Percentiles rank a stretch among this genome's conserved stretches.
Conservation (phyloP, 352 stramenopile species). For the Pythium periplocum region DNA sequence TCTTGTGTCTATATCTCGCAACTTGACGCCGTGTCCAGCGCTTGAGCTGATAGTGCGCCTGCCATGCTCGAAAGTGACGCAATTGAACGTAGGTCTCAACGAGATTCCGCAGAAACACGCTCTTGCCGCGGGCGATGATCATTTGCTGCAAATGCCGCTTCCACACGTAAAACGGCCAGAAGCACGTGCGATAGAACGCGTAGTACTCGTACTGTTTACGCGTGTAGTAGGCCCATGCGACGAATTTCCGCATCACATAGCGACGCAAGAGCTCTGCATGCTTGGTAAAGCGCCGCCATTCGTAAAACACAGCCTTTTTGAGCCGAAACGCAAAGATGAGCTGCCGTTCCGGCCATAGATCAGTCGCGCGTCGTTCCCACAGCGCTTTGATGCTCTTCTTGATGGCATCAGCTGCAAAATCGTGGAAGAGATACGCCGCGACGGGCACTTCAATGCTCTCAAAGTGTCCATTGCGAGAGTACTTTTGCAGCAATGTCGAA, state of each 20-base stretch:
- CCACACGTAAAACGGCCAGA: constrained; percentile 59
- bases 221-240: constrained; percentile 27
- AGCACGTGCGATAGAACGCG: constrained; percentile 33
- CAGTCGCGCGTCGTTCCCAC: constrained; percentile 15
- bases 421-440: constrained; percentile 31
- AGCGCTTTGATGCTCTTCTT: constrained; percentile 20
- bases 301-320: constrained; percentile 24
- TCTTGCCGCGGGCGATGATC: constrained; percentile 34
- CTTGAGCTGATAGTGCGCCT: constrained; percentile 8
- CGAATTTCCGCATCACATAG: constrained; percentile 35
- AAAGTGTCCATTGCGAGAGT: constrained; percentile 75
- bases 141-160: constrained; percentile 33
- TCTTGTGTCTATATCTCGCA: constrained; percentile 7
- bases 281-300: constrained; percentile 22
- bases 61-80: constrained; percentile 32
- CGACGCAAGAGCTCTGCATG: constrained; percentile 16
- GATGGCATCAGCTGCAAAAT: constrained; percentile 24
- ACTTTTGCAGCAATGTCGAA: constrained; percentile 69
- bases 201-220: constrained; percentile 12
- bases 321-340: constrained; percentile 26
- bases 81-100: constrained; percentile 31
- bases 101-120: constrained; percentile 24
- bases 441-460: constrained; percentile 23
- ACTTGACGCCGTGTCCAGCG: constrained; percentile 13
- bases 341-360: constrained; percentile 28